Conservation (phyloP, 1,139 yeast species). For the Suhomyces choctaworum region DNA sequence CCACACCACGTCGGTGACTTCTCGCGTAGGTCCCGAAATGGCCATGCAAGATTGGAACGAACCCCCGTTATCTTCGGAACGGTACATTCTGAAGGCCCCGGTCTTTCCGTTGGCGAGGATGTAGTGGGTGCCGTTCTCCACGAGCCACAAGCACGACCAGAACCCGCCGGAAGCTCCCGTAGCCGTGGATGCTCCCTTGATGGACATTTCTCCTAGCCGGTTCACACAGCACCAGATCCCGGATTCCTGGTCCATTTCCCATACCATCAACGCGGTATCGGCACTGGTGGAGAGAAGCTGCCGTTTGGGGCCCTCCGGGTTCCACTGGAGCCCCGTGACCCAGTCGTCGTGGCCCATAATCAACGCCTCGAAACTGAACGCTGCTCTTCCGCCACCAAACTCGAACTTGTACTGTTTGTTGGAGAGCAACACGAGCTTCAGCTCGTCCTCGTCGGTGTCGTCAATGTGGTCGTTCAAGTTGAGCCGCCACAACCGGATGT, state of each 20-base stretch:
- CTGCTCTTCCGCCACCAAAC: conserved; percentile 39
- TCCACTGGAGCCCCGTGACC: conserved; percentile 88
- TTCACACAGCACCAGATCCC: conserved; percentile 89
- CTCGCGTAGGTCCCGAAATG: conserved; percentile 73
- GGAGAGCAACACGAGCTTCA: conserved; percentile 53
- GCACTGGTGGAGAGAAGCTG: conserved; percentile 84
- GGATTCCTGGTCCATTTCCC: conserved; percentile 85
- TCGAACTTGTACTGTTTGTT: conserved; percentile 66
- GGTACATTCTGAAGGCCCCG: conserved; percentile 88
- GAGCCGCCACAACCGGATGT: conserved; percentile 83
- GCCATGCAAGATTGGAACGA: conserved; percentile 61
- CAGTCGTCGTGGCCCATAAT: conserved; percentile 99
- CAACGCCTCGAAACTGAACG: conserved; percentile 84
- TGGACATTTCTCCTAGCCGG: conserved; percentile 86
- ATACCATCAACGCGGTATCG: conserved; percentile 91
- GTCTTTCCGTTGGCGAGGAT: conserved; percentile 85
- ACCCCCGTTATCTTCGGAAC: conserved; percentile 29
- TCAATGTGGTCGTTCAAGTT: conserved; percentile 58
- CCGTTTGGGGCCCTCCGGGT: conserved; percentile 52
- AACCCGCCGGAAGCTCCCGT: conserved; percentile 98
- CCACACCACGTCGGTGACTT: conserved; percentile 84
- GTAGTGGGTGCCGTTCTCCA: conserved; percentile 36
- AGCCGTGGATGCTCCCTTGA: conserved; percentile 97
- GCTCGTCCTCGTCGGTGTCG: conserved; percentile 55
- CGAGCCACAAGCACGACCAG: conserved; percentile 86